These are phyloP conservation scores for Mortierella alpina DNA, from an alignment of 192 early-diverging fungal genomes.

Conservation along the genomic window DNA sequence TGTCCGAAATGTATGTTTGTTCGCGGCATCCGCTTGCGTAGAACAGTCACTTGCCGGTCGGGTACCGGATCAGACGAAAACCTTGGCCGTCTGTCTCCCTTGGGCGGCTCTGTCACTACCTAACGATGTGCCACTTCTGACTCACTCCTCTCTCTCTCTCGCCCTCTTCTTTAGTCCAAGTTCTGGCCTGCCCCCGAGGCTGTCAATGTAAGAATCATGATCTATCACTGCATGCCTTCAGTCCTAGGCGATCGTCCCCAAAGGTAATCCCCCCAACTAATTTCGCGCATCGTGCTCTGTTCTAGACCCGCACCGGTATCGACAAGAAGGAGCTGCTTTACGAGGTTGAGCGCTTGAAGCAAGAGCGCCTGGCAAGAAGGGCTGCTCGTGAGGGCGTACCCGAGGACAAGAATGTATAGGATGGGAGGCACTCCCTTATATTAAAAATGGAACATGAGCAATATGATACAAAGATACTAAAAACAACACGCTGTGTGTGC, in stretches of 20 bases:
- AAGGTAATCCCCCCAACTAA: not conserved
- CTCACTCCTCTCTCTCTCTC: not conserved
- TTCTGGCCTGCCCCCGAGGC: slow-evolving; percentile 48
- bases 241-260: not conserved
- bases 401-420: slow-evolving; percentile 37
- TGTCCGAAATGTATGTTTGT: slow-evolving; percentile 31
- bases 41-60: not conserved
- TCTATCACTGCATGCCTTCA: not conserved
- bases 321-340: slow-evolving; percentile 43
- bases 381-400: slow-evolving; percentile 37
- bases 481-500: too few relatives aligned
- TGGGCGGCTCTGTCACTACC: too few relatives aligned
- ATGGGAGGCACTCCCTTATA: not conserved
- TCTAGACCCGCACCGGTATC: slow-evolving; percentile 49
- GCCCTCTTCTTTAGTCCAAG: slow-evolving; percentile 26
- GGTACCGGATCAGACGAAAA: not conserved
- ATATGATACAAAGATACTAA: not conserved
- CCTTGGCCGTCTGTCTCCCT: too few relatives aligned
- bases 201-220: slow-evolving; percentile 35
- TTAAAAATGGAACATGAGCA: not conserved
- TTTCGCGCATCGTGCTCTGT: not conserved
- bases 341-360: slow-evolving; percentile 48
- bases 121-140: too few relatives aligned
- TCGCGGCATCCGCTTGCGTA: not conserved
- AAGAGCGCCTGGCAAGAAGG: slow-evolving; percentile 48